Evolutionary conservation across 768 basidiomycete species (phyloP).

Genomic region (Baorangia bicolor): DNA sequence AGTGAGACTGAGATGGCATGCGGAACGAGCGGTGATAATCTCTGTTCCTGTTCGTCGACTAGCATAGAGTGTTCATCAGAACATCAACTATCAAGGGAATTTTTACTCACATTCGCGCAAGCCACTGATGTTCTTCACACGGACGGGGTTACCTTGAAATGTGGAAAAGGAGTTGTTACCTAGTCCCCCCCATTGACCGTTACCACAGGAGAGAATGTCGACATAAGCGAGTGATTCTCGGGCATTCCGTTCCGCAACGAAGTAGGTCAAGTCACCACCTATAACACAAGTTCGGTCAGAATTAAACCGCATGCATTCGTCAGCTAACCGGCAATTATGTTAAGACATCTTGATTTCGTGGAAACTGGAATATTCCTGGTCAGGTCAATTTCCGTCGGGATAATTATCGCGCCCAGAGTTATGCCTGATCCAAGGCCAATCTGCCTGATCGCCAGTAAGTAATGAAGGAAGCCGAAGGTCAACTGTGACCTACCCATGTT

Average conservation of each 20-base stretch:
- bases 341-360: slow-evolving; percentile 57
- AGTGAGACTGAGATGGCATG: slow-evolving; percentile 65
- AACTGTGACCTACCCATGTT: slow-evolving; percentile 58
- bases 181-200: slow-evolving; percentile 80
- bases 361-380: slow-evolving; percentile 53
- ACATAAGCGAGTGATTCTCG: slow-evolving; percentile 37
- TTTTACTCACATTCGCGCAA: slow-evolving; percentile 75
- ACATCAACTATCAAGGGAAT: not conserved
- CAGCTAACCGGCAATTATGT: slow-evolving; percentile 59
- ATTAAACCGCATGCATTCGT: not conserved
- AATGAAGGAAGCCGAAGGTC: not conserved
- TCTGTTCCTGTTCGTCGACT: slow-evolving; percentile 65
- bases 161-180: slow-evolving; percentile 64
- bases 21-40: slow-evolving; percentile 64
- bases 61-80: slow-evolving; percentile 10
- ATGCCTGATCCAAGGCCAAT: slow-evolving; percentile 71
- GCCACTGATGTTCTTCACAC: slow-evolving; percentile 79
- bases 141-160: slow-evolving; percentile 66
- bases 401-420: slow-evolving; percentile 63
- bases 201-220: slow-evolving; percentile 74
- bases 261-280: slow-evolving; percentile 79
- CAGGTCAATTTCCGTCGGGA: slow-evolving; percentile 83
- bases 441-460: slow-evolving; percentile 50
- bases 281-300: not conserved
- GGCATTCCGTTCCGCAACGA: slow-evolving; percentile 61